Conservation (phyloP, 345 rosid genomes). For the Brassica napus region Da-Ae NC_063444.1:1373501-1374000, state of each 20-base stretch:
- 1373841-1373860: constrained; percentile 68
- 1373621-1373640: constrained; percentile 92
- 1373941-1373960: constrained; percentile 46
- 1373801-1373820: constrained; percentile 69
- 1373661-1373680: constrained; percentile 85
- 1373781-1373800: constrained; percentile 96
- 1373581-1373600: constrained; percentile 66
- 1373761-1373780: constrained; percentile 90
- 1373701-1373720: constrained; percentile 86
- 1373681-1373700: constrained; percentile 91
- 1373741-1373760: constrained; percentile 80
- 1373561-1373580: constrained; percentile 62
- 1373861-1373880: constrained; percentile 40
- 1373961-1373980: neutral
- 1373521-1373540: constrained; percentile 41
- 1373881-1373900: constrained; percentile 51
- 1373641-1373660: constrained; percentile 89
- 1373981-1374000: neutral
- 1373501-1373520: constrained; percentile 44
- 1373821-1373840: constrained; percentile 66
- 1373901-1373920: constrained; percentile 47
- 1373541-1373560: constrained; percentile 59
- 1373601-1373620: constrained; percentile 87
- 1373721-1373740: constrained; percentile 58
- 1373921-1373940: constrained; percentile 54